These are phyloP conservation scores for Calonectria pteridis DNA, from an alignment of 2,329 filamentous ascomycete genomes.

Conservation along the genomic window DNA sequence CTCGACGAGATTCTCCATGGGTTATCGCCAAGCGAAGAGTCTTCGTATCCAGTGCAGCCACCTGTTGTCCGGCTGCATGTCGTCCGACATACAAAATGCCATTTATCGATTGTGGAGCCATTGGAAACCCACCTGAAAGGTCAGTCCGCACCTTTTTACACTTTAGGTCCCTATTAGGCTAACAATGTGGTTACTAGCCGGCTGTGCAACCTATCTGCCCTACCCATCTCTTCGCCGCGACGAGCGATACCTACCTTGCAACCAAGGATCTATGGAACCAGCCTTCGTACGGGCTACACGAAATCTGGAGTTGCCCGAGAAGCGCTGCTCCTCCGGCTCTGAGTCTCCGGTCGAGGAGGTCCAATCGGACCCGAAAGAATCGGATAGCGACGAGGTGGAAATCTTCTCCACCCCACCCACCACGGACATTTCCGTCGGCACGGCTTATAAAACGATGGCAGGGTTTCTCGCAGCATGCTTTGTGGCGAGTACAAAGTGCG, in stretches of 20 bases:
- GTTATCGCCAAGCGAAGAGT: not conserved
- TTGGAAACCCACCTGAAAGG: not conserved
- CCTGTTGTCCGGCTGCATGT: not conserved
- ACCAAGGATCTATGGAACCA: not conserved
- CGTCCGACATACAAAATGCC: not conserved
- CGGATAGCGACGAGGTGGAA: not conserved
- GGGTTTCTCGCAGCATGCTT: slow-evolving; percentile 18
- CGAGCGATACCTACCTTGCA: slow-evolving; percentile 17
- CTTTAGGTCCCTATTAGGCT: not conserved
- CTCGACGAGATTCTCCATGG: not conserved
- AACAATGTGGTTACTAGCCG: not conserved
- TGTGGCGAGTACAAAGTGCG: slow-evolving; percentile 11
- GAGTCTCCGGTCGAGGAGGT: slow-evolving; percentile 6
- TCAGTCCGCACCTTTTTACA: not conserved
- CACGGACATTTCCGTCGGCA: not conserved
- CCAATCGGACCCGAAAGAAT: not conserved
- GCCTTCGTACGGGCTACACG: not conserved
- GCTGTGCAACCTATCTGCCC: slow-evolving; percentile 17
- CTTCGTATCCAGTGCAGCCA: not conserved
- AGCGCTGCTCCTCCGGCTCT: slow-evolving; percentile 11
- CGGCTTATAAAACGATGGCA: not conserved
- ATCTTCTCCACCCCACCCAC: slow-evolving; percentile 6
- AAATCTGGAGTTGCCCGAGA: not conserved
- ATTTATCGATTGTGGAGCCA: not conserved
- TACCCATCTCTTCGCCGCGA: slow-evolving; percentile 17